phyloP scores from a whole-genome alignment of 2,329 filamentous ascomycete species.

The Emergomyces pasteurianus region DNA sequence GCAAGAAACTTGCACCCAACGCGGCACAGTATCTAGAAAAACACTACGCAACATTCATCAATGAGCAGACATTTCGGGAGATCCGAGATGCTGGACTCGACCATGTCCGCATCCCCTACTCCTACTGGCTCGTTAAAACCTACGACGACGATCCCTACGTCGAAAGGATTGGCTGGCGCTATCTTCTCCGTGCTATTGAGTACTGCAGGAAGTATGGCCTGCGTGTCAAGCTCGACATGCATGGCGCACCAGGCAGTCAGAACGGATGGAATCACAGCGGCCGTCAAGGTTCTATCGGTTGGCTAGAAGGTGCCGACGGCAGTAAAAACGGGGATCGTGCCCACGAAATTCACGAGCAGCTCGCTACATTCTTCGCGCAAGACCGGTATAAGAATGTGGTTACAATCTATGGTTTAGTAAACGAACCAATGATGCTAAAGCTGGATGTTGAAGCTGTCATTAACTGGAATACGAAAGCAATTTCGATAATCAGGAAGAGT shows the following conservation, averaged over 20 bases:
- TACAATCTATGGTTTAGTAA: conserved; percentile 84
- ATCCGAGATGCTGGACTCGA: conserved; percentile 84
- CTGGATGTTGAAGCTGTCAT: conserved; percentile 57
- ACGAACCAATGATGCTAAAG: conserved; percentile 79
- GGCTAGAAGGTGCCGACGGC: conserved; percentile 86
- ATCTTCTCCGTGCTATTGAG: conserved; percentile 83
- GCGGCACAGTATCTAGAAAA: conserved; percentile 64
- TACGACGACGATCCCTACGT: conserved; percentile 85
- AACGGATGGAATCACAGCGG: conserved; percentile 98
- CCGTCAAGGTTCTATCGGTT: conserved; percentile 64
- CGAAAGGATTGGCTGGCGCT: conserved; percentile 78
- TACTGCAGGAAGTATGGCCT: conserved; percentile 87
- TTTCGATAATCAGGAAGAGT: conserved; percentile 61
- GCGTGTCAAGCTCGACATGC: conserved; percentile 83
- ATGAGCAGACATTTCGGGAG: conserved; percentile 67
- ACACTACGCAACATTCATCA: conserved; percentile 85
- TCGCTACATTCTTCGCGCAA: conserved; percentile 88
- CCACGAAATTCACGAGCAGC: conserved; percentile 72
- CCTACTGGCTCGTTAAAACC: conserved; percentile 84
- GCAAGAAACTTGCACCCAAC: conserved; percentile 53
- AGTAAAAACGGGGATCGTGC: conserved; percentile 65
- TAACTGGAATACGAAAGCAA: conserved; percentile 66
- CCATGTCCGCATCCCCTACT: conserved; percentile 90
- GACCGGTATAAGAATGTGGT: conserved; percentile 85
- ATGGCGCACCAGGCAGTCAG: conserved; percentile 83